Evolutionary conservation across 208 protist genomes (phyloP).

Genomic region (Zelonia costaricensis): DNA sequence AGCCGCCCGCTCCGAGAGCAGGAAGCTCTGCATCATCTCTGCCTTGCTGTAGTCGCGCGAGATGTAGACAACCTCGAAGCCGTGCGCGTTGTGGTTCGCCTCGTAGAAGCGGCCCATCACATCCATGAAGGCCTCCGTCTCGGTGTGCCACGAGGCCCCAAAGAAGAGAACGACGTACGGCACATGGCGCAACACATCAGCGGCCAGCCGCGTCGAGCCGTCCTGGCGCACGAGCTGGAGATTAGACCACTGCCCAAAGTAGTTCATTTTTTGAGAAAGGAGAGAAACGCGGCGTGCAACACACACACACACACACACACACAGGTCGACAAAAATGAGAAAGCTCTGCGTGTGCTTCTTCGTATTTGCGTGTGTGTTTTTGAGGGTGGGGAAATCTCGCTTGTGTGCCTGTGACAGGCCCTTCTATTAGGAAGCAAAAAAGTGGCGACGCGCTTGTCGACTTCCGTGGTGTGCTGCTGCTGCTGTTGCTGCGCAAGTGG

Average conservation of each 20-base stretch:
- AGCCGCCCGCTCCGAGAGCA: slow-evolving; percentile 9
- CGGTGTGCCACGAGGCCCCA: slow-evolving; percentile 26
- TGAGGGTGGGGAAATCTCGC: no score
- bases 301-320: neutral
- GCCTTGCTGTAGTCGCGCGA: slow-evolving; percentile 24
- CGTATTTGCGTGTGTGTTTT: no score
- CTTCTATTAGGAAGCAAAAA: no score
- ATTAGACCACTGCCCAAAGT: slow-evolving; percentile 50
- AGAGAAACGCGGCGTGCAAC: neutral
- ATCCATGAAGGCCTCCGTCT: slow-evolving; percentile 19
- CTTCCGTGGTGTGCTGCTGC: no score
- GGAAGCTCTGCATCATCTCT: slow-evolving; percentile 24
- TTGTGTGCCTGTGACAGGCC: no score
- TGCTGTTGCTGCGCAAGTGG: no score
- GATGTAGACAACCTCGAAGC: slow-evolving; percentile 27
- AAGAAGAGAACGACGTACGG: slow-evolving; percentile 37
- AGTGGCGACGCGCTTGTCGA: no score
- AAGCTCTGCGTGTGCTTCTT: no score
- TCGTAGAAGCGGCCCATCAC: slow-evolving; percentile 31
- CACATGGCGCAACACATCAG: slow-evolving; percentile 21
- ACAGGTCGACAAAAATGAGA: no score
- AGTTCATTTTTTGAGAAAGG: slow-evolving; percentile 22
- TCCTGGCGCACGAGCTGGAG: slow-evolving; percentile 32
- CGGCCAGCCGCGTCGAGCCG: slow-evolving; percentile 20
- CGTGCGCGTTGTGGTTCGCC: slow-evolving; percentile 17